phyloP scores from a whole-genome alignment of 2,329 filamentous ascomycete genomes.

The Aspergillus proliferans region DNA sequence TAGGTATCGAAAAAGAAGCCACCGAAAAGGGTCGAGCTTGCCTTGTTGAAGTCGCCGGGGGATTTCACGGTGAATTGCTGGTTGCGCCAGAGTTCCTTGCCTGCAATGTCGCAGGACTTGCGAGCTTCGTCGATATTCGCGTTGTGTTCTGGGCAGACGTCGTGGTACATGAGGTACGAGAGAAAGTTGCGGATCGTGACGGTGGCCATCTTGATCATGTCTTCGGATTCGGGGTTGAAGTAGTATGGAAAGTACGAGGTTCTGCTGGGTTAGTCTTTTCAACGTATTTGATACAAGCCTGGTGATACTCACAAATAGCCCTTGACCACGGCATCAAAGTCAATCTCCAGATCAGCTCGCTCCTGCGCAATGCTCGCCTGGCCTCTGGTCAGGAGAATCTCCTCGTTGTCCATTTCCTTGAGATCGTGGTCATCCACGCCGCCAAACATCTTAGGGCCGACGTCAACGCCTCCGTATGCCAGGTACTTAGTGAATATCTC shows the following conservation, averaged over 20 bases:
- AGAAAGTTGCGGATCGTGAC: constrained; percentile 77
- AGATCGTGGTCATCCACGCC: constrained; percentile 59
- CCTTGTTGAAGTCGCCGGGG: constrained; percentile 76
- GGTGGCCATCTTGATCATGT: constrained; percentile 54
- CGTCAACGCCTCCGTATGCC: constrained; percentile 72
- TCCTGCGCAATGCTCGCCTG: constrained; percentile 40
- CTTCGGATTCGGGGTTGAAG: constrained; percentile 50
- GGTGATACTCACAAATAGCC: constrained; percentile 63
- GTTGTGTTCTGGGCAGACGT: constrained; percentile 76
- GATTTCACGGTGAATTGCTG: constrained; percentile 48
- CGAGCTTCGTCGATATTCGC: constrained; percentile 62
- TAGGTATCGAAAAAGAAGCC: constrained; percentile 44
- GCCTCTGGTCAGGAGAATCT: constrained; percentile 60
- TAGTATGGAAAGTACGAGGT: constrained; percentile 53
- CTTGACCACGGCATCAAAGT: constrained; percentile 71
- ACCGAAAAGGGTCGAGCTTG: constrained; percentile 63
- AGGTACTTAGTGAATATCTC: constrained; percentile 74
- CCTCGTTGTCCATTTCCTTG: constrained; percentile 54
- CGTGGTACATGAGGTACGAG: constrained; percentile 76
- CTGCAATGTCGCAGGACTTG: constrained; percentile 59
- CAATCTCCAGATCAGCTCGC: constrained; percentile 65
- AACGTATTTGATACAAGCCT: not conserved
- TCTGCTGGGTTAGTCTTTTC: constrained; percentile 25
- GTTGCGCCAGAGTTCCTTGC: constrained; percentile 59
- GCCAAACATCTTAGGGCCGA: constrained; percentile 55